phyloP scores from a whole-genome alignment of 2,329 filamentous ascomycete species.

The Boeremia exigua region DNA sequence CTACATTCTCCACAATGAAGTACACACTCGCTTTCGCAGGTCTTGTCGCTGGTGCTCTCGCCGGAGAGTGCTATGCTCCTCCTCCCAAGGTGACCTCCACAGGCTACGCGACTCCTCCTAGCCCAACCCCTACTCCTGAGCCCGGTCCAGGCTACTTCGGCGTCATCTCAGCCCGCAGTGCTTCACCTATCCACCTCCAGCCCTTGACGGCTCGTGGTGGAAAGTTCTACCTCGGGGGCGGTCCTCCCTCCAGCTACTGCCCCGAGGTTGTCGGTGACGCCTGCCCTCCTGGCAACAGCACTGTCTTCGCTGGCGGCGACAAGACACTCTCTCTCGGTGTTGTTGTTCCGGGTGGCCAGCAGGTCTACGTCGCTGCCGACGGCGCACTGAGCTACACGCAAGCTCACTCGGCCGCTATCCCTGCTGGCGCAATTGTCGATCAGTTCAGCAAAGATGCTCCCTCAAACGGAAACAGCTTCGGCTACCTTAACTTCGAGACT shows the following conservation, averaged over 20 bases:
- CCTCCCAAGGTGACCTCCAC: background rate
- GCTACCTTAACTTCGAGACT: slow-evolving; percentile 35
- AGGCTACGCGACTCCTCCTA: background rate
- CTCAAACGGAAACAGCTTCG: slow-evolving; percentile 27
- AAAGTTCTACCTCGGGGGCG: slow-evolving; percentile 59
- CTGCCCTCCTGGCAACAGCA: slow-evolving; percentile 58
- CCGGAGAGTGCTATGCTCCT: slow-evolving; percentile 21
- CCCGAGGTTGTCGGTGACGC: slow-evolving; percentile 37
- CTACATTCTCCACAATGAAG: slow-evolving; percentile 40
- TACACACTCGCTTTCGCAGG: slow-evolving; percentile 36
- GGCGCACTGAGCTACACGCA: slow-evolving; percentile 64
- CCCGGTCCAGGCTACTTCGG: slow-evolving; percentile 44
- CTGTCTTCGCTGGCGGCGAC: slow-evolving; percentile 52
- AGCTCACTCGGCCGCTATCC: slow-evolving; percentile 61
- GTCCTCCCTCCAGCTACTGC: slow-evolving; percentile 58
- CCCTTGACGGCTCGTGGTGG: slow-evolving; percentile 56
- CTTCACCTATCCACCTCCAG: slow-evolving; percentile 57
- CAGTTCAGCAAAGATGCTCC: slow-evolving; percentile 52
- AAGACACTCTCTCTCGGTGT: slow-evolving; percentile 50
- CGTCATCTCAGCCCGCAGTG: slow-evolving; percentile 54
- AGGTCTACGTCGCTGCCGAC: slow-evolving; percentile 61
- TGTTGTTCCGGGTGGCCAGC: slow-evolving; percentile 68
- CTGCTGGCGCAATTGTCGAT: slow-evolving; percentile 57
- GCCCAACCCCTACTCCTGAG: slow-evolving; percentile 4
- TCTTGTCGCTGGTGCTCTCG: slow-evolving; percentile 34